Evolutionary conservation across 257 asterid genomes (phyloP).

Genomic region (Forsythia suspensa): DNA sequence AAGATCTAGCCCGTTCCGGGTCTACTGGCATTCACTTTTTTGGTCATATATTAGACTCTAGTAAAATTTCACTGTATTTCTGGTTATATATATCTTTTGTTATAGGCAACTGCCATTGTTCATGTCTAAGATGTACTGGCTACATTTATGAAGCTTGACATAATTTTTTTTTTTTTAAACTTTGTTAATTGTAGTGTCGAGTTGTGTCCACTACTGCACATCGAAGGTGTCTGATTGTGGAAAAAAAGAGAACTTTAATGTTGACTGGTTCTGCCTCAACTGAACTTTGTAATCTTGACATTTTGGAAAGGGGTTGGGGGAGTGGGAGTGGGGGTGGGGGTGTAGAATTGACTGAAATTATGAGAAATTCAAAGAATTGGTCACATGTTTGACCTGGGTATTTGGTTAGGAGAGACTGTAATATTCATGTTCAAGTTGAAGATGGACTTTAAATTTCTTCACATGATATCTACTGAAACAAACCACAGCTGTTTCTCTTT

Average conservation of each 20-base stretch:
- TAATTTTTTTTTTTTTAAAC: too few species aligned
- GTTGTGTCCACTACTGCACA: not conserved
- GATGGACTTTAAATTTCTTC: constrained; percentile 40
- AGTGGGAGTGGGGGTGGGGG: constrained; percentile 33
- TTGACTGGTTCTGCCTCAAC: constrained; percentile 42
- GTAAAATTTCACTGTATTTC: not conserved
- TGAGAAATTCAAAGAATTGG: constrained; percentile 34
- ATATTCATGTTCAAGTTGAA: constrained; percentile 31
- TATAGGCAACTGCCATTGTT: not conserved
- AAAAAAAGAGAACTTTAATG: not conserved
- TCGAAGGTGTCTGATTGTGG: not conserved
- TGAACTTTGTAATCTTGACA: constrained; percentile 22
- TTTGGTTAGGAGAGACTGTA: constrained; percentile 28
- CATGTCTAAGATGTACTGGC: not conserved
- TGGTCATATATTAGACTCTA: too few species aligned
- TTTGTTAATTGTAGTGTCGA: not conserved
- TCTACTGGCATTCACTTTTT: too few species aligned
- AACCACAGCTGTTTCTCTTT: constrained; percentile 39
- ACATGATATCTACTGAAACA: constrained; percentile 59
- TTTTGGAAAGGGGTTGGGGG: constrained; percentile 27
- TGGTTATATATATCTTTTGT: not conserved
- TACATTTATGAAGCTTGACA: not conserved
- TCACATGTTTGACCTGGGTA: constrained; percentile 70
- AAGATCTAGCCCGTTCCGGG: too few species aligned
- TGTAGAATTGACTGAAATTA: constrained; percentile 24